Evolutionary conservation across 306 rosid genomes (phyloP).

Genomic region (Sicyos edulis): DNA sequence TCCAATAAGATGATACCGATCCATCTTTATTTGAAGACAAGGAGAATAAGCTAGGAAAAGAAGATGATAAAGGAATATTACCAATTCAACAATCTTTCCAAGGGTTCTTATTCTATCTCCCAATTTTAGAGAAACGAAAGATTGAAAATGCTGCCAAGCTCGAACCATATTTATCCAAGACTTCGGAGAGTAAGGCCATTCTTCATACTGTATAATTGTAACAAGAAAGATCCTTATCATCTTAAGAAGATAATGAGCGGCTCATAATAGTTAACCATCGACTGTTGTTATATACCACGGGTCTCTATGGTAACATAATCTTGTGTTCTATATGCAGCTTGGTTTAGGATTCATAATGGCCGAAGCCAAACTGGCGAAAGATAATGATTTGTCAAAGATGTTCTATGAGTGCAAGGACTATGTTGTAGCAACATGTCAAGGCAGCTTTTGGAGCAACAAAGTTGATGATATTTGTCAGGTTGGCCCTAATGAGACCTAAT

Average conservation of each 20-base stretch:
- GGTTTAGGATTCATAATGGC: conserved; percentile 78
- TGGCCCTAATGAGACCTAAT: conserved; percentile 24
- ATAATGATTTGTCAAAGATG: conserved; percentile 59
- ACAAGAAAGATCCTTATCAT: neutral
- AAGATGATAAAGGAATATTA: no score
- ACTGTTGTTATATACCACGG: neutral
- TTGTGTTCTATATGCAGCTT: conserved; percentile 52
- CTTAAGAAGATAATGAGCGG: neutral
- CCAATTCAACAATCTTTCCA: no score
- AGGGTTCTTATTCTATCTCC: no score
- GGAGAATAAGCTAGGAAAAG: no score
- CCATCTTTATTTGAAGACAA: no score
- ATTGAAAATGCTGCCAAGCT: no score
- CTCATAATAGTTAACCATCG: neutral
- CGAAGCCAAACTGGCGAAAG: conserved; percentile 50
- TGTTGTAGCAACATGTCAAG: conserved; percentile 49
- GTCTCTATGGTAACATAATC: conserved; percentile 32
- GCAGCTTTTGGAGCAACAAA: conserved; percentile 48
- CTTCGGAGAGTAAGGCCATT: no score
- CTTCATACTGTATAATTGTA: neutral
- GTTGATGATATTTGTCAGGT: conserved; percentile 87
- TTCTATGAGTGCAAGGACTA: conserved; percentile 91
- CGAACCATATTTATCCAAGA: no score
- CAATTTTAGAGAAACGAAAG: no score
- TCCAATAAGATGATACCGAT: no score